These are phyloP conservation scores for Candida germanica DNA, from an alignment of 805 yeast species.

Conservation along the genomic window DNA sequence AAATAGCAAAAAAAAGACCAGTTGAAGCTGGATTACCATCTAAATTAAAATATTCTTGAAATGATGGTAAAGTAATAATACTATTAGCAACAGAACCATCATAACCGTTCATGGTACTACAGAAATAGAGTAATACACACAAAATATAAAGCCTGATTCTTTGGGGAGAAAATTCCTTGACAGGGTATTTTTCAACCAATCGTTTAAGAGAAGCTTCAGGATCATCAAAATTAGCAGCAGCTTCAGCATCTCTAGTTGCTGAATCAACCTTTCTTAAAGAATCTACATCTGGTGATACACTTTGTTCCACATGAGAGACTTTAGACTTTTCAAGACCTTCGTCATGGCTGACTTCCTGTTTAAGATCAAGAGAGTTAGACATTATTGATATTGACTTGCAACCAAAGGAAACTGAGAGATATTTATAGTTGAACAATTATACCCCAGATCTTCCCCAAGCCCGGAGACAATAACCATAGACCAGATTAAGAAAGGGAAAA, in stretches of 20 bases:
- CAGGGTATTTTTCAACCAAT: conserved; percentile 10
- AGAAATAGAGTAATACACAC: conserved; percentile 16
- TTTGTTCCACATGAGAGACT: too few species aligned
- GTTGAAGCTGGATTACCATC: conserved; percentile 27
- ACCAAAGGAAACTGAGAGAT: too few species aligned
- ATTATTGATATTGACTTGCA: too few species aligned
- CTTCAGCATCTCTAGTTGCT: too few species aligned
- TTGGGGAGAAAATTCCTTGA: conserved; percentile 1
- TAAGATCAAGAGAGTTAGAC: too few species aligned
- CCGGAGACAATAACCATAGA: too few species aligned
- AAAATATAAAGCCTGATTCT: conserved; percentile 6
- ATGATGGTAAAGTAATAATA: conserved; percentile 13
- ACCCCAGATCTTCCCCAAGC: too few species aligned
- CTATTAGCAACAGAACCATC: conserved; percentile 38
- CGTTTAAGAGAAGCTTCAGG: conserved; percentile 9
- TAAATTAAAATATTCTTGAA: conserved; percentile 6
- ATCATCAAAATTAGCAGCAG: conserved; percentile 3
- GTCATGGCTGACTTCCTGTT: conserved; percentile 4
- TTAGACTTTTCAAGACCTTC: conserved; percentile 2
- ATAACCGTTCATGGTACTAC: conserved; percentile 42
- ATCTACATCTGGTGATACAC: too few species aligned
- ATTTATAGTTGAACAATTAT: too few species aligned
- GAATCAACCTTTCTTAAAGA: too few species aligned
- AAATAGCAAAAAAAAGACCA: conserved; percentile 30
- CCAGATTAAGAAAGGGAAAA: too few species aligned